Evolutionary conservation across 129 eudicot species (phyloP).

Genomic region (Helianthus tuberosus): DNA sequence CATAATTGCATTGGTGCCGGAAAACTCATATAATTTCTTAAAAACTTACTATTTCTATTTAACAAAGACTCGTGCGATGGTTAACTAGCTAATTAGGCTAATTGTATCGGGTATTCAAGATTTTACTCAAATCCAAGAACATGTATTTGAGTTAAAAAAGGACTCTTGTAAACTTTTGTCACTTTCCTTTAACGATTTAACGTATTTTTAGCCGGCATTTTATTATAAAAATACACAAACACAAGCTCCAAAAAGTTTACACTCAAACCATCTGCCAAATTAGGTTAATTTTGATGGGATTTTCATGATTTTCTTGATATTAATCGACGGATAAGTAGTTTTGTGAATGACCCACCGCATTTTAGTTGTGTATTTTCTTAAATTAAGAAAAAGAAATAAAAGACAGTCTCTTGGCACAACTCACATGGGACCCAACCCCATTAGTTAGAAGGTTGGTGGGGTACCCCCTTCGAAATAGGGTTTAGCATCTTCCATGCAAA

Average conservation of each 20-base stretch:
- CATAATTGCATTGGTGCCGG: no score
- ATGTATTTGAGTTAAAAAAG: background rate
- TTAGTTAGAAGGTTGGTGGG: slow-evolving; percentile 53
- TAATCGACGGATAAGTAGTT: background rate
- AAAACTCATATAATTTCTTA: no score
- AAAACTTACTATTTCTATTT: background rate
- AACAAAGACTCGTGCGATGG: background rate
- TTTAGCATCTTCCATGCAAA: slow-evolving; percentile 48
- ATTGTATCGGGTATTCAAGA: background rate
- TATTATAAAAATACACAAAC: background rate
- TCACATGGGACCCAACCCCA: slow-evolving; percentile 44
- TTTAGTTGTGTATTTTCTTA: slow-evolving; percentile 25
- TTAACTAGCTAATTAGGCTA: background rate
- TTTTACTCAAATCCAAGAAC: background rate
- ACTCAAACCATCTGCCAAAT: background rate
- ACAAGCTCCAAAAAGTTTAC: background rate
- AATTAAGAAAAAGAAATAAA: background rate
- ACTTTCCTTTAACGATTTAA: background rate
- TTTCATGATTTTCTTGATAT: slow-evolving; percentile 18
- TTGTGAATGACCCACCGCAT: slow-evolving; percentile 33
- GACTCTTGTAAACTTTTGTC: background rate
- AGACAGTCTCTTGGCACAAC: slow-evolving; percentile 35
- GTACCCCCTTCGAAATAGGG: slow-evolving; percentile 47
- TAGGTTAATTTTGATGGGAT: slow-evolving; percentile 6
- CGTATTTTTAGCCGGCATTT: background rate